phyloP scores from a whole-genome alignment of 140 eudicot species.

The Bidens hawaiensis region DNA sequence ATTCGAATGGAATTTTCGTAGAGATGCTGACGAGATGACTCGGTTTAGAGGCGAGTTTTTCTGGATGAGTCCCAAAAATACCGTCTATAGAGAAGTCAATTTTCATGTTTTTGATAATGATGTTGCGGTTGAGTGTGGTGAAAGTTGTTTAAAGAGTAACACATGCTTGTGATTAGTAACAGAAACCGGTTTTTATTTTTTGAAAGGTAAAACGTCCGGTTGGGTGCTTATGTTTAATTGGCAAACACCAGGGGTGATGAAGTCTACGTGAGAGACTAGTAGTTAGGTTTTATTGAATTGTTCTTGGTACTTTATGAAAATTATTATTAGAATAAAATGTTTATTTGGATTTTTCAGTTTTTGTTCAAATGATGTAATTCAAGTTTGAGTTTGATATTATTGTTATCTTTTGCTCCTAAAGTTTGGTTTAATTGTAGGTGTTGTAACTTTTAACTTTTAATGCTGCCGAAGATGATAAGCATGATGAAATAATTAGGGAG shows the following conservation, averaged over 20 bases:
- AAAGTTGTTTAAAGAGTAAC: neutral
- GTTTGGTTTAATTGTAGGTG: neutral
- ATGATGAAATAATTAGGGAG: too few species aligned
- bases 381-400: neutral
- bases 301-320: neutral
- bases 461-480: too few species aligned
- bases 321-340: neutral
- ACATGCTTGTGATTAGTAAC: conserved; percentile 2
- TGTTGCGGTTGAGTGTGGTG: neutral
- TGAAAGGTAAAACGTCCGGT: neutral
- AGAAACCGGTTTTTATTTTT: conserved; percentile 11
- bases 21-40: neutral
- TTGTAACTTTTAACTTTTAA: too few species aligned
- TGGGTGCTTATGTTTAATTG: neutral
- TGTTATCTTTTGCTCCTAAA: neutral
- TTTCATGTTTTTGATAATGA: conserved; percentile 12
- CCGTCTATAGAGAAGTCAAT: neutral
- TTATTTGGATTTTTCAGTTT: neutral
- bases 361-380: neutral
- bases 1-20: neutral
- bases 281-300: neutral
- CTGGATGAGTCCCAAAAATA: conserved; percentile 2
- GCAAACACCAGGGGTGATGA: neutral
- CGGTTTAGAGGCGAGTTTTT: conserved; percentile 6
- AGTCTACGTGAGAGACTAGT: neutral